Percentiles rank a stretch among this genome's conserved stretches.
These are phyloP conservation scores for Kluyveromyces marxianus DNA, from an alignment of 1,139 yeast genomes.

Conservation along the genomic window DNA sequence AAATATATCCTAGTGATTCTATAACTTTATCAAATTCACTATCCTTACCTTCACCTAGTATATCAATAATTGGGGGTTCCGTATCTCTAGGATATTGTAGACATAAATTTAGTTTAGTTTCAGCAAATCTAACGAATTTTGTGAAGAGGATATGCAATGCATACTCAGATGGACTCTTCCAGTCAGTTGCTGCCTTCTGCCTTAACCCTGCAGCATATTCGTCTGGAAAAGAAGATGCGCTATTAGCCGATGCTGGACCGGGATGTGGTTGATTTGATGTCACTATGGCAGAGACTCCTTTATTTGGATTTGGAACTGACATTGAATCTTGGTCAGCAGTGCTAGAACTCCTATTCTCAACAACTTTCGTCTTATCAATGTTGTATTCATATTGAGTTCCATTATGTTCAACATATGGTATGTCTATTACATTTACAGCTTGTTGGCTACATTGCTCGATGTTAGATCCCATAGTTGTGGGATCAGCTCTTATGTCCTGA, in stretches of 20 bases:
- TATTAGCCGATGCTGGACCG: slow-evolving; percentile 12
- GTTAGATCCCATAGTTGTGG: background rate
- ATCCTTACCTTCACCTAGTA: slow-evolving; percentile 85
- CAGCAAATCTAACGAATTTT: slow-evolving; percentile 91
- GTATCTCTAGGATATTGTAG: slow-evolving; percentile 58
- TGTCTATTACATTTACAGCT: slow-evolving; percentile 1
- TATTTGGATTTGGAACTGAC: background rate
- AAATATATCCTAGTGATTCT: slow-evolving; percentile 81
- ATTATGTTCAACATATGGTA: background rate
- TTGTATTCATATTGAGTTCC: too few species aligned
- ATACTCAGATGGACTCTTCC: slow-evolving; percentile 84
- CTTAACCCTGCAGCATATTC: slow-evolving; percentile 29
- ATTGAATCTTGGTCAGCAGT: too few species aligned
- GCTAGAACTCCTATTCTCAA: too few species aligned
- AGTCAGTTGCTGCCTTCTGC: slow-evolving; percentile 50
- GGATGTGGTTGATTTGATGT: background rate
- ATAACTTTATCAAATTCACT: slow-evolving; percentile 79
- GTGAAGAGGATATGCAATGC: slow-evolving; percentile 91
- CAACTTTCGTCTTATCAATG: too few species aligned
- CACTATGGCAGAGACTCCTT: background rate
- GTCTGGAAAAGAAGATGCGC: slow-evolving; percentile 15
- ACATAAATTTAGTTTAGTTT: slow-evolving; percentile 71
- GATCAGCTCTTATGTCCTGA: background rate
- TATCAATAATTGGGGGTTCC: slow-evolving; percentile 75
- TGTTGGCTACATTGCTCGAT: background rate